A percentile compares a stretch with the other conserved stretches of the same genome.
phyloP scores from a whole-genome alignment of 345 rosid species.

The Brassica rapa region DNA sequence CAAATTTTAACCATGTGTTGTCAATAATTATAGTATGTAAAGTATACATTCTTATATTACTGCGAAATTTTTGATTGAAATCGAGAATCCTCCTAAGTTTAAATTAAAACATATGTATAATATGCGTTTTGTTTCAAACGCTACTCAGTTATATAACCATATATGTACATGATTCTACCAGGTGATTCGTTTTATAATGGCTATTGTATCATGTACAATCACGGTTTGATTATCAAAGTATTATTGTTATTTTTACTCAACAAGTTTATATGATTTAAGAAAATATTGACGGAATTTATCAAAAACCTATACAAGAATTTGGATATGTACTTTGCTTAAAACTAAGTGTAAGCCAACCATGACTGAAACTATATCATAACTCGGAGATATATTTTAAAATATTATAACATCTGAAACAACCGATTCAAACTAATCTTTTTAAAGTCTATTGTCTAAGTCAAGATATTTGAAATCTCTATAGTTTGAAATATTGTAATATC shows the following conservation, averaged over 20 bases:
- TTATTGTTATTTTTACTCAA: no score
- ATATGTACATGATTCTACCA: no score
- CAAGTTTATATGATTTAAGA: no score
- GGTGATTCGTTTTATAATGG: no score
- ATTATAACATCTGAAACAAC: background rate
- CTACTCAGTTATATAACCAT: no score
- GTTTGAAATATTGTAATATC: background rate
- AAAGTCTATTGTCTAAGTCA: background rate
- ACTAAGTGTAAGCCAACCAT: no score
- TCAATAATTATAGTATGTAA: slow-evolving; percentile 5
- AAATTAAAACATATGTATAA: no score
- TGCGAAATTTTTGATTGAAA: background rate
- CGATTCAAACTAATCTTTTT: background rate
- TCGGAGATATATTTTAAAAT: background rate
- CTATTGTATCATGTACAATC: background rate
- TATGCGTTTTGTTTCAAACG: no score
- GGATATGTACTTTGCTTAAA: no score
- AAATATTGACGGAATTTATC: no score
- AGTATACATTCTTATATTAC: background rate
- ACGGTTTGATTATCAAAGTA: background rate
- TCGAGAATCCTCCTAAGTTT: background rate
- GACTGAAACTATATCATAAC: background rate
- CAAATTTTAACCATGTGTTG: slow-evolving; percentile 3
- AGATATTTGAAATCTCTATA: background rate
- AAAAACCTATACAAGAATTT: background rate